Evolutionary conservation across 345 rosid genomes (phyloP).

Genomic region (Corchorus olitorius): DNA sequence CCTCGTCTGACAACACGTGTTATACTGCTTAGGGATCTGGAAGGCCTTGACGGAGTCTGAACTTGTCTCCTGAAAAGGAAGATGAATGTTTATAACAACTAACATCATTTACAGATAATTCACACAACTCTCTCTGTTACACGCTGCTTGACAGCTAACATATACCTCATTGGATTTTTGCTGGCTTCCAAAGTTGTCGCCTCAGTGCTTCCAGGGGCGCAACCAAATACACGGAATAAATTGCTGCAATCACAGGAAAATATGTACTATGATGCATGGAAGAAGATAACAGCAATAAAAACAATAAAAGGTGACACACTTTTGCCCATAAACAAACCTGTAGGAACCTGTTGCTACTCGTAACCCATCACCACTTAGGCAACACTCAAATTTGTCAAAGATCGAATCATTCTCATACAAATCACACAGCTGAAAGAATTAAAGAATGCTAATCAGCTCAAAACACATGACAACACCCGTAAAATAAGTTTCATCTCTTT

Average conservation of each 20-base stretch:
- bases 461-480: background rate
- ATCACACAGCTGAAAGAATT: conserved; percentile 80
- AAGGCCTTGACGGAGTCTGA: conserved; percentile 88
- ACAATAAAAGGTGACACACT: conserved; percentile 11
- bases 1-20: conserved; percentile 96
- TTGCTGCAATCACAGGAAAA: conserved; percentile 52
- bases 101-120: background rate
- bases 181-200: conserved; percentile 95
- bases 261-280: conserved; percentile 18
- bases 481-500: background rate
- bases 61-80: conserved; percentile 71
- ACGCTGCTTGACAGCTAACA: background rate
- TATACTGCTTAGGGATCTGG: conserved; percentile 86
- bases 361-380: conserved; percentile 87
- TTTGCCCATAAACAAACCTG: conserved; percentile 53
- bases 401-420: conserved; percentile 97
- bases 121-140: background rate
- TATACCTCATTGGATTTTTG: conserved; percentile 97
- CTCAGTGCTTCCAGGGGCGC: conserved; percentile 72
- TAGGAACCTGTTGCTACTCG: conserved; percentile 98
- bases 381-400: conserved; percentile 98
- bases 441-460: conserved; percentile 24
- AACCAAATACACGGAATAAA: conserved; percentile 92
- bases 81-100: conserved; percentile 8
- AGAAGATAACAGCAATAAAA: conserved; percentile 21